Evolutionary conservation across 208 protist genomes (phyloP).

Genomic region (Acanthamoeba castellanii): DNA sequence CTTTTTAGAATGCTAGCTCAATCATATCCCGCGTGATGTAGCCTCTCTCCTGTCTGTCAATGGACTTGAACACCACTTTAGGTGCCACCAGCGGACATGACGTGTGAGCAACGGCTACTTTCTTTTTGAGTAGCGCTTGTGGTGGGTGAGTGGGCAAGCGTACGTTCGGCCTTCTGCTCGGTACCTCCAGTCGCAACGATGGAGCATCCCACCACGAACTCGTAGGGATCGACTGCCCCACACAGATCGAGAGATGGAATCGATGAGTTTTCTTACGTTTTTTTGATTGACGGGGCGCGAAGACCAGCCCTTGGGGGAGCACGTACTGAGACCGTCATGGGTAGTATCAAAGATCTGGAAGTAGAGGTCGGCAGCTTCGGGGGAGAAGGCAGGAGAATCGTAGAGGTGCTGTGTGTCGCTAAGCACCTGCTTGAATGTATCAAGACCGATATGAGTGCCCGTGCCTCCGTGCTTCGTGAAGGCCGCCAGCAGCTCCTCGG

Average conservation of each 20-base stretch:
- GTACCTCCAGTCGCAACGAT: not conserved
- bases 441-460: not conserved
- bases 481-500: constrained; percentile 35
- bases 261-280: no score
- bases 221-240: constrained; percentile 61
- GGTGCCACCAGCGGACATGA: not conserved
- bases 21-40: constrained; percentile 35
- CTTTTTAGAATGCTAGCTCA: not conserved
- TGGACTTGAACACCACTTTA: constrained; percentile 66
- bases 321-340: constrained; percentile 48
- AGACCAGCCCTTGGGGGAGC: not conserved
- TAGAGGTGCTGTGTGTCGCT: not conserved
- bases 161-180: constrained; percentile 64
- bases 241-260: no score
- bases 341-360: constrained; percentile 50
- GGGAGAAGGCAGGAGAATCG: constrained; percentile 9
- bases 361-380: constrained; percentile 32
- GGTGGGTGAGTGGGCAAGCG: not conserved
- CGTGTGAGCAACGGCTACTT: not conserved
- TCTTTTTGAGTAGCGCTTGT: not conserved
- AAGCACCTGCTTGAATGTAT: constrained; percentile 15
- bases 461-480: not conserved
- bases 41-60: constrained; percentile 11
- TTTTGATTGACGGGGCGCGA: no score
- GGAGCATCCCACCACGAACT: constrained; percentile 41